Base-by-base conservation (phyloP, 352 stramenopile species). In the Phytophthora ramorum region DNA sequence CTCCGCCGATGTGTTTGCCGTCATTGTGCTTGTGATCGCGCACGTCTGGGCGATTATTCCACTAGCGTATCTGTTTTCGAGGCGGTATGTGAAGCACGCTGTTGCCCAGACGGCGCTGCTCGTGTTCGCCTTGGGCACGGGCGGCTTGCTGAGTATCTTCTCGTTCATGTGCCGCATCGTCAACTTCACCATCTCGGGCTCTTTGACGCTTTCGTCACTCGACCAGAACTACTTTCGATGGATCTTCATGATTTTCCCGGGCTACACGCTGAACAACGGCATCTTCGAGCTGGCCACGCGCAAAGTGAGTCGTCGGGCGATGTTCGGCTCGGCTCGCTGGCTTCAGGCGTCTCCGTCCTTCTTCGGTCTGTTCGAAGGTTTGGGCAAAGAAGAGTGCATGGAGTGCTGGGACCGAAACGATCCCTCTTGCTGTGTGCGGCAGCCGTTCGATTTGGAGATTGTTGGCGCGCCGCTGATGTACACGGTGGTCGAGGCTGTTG, bases 121-220 rank as follows among this genome's bases (percentile, higher is more conserved):
- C 10, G 81, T 91, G 4, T 87, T 93, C n/a, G 66, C 71, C 0
- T 63, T 93, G 1, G 70, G 78, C 3, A 84, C 79, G 0, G 85
- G 83, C n/a, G 81, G 77, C 0, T 63, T 93, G 46, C 57, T 93
- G 22, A 90, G 81, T 45, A 91, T 93, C 48, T 87, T 93, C 55
- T 93, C 84, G 20, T 91, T 93, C 48, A 55, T 93, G 35, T 93
- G 84, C 40, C 84, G 84, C 14, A 70, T 93, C 19, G 71, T 91
- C 13, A 75, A 88, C 61, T 91, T 87, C 47, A 37, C 40, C 0
- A 58, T 81, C 7, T 60, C 57, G 8, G 63, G 54, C 7, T 66
- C 53, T 1, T 76, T 92, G 14, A 85, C 75, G 12, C 67, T 92
- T 2, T 82, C 84, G 1, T 74, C 71, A 2, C 61, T 93, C 2